A percentile compares a stretch with the other conserved stretches of the same genome.
phyloP scores from a whole-genome alignment of 225 moss, liverwort and hornwort species.

The Pseudisothecium myosuroides region DNA sequence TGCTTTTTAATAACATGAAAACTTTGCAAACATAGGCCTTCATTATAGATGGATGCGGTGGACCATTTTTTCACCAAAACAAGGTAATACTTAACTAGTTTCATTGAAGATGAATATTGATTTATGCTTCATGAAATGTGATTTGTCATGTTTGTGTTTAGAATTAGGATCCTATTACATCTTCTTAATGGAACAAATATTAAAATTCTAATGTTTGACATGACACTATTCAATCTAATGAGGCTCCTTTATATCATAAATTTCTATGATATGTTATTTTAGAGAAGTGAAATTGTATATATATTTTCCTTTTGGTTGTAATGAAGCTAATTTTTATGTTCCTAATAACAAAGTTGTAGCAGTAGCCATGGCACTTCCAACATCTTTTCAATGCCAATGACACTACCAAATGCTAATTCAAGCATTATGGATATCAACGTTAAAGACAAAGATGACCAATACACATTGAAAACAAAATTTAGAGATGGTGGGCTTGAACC shows the following conservation, averaged over 20 bases:
- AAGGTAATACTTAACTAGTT: background rate
- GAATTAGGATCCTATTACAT: background rate
- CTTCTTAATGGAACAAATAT: background rate
- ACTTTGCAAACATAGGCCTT: background rate
- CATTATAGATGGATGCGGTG: background rate
- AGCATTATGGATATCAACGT: background rate
- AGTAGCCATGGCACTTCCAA: background rate
- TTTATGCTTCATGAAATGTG: background rate
- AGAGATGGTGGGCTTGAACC: background rate
- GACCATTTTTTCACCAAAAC: background rate
- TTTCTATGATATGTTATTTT: background rate
- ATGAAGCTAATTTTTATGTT: background rate
- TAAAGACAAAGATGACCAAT: background rate
- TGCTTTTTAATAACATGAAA: background rate
- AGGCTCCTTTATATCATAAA: background rate
- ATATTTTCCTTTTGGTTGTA: background rate
- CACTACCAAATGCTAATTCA: background rate
- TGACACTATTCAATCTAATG: background rate
- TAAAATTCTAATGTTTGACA: background rate
- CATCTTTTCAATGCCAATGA: background rate
- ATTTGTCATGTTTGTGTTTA: background rate
- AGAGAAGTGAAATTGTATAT: background rate
- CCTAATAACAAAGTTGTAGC: background rate
- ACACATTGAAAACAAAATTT: background rate
- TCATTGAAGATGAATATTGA: background rate